phyloP scores from a whole-genome alignment of 106 monocot genomes.

The Iris macrosiphon region DNA sequence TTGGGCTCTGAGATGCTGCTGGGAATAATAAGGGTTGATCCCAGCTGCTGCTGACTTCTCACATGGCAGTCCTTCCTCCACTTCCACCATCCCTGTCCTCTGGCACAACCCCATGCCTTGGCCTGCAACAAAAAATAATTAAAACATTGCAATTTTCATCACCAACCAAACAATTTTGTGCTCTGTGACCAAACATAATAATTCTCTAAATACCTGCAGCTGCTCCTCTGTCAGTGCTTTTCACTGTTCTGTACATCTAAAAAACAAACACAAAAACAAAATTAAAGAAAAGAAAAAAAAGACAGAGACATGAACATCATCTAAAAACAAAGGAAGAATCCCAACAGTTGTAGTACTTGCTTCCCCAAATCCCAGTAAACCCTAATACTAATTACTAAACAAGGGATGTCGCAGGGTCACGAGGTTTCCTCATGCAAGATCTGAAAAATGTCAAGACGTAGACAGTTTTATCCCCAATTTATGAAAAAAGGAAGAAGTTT shows the following conservation, averaged over 20 bases:
- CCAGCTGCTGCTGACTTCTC: constrained; percentile 17
- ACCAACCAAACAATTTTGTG: constrained; percentile 7
- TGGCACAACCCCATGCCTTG: constrained; percentile 35
- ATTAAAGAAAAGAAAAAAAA: not conserved
- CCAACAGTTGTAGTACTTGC: too few species aligned
- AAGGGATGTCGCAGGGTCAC: too few species aligned
- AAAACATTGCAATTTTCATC: not conserved
- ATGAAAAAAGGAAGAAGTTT: too few species aligned
- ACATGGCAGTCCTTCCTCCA: constrained; percentile 17
- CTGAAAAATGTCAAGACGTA: too few species aligned
- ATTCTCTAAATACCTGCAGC: constrained; percentile 15
- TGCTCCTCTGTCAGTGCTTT: constrained; percentile 54
- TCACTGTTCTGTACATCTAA: constrained; percentile 95
- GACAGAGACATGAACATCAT: too few species aligned
- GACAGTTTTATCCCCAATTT: too few species aligned
- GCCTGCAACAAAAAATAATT: constrained; percentile 31
- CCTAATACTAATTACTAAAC: constrained; percentile 13
- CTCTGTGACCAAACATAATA: constrained; percentile 17
- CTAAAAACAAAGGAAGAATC: too few species aligned
- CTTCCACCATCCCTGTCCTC: constrained; percentile 10
- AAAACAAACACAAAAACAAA: constrained; percentile 7
- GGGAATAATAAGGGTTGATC: constrained; percentile 16
- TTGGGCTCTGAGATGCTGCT: constrained; percentile 14
- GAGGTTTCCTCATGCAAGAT: too few species aligned
- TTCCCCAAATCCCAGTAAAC: constrained; percentile 1